A percentile compares a stretch with the other conserved stretches of the same genome.
phyloP scores from a whole-genome alignment of 2,329 filamentous ascomycete genomes.

The Chlorencoelia australis region DNA sequence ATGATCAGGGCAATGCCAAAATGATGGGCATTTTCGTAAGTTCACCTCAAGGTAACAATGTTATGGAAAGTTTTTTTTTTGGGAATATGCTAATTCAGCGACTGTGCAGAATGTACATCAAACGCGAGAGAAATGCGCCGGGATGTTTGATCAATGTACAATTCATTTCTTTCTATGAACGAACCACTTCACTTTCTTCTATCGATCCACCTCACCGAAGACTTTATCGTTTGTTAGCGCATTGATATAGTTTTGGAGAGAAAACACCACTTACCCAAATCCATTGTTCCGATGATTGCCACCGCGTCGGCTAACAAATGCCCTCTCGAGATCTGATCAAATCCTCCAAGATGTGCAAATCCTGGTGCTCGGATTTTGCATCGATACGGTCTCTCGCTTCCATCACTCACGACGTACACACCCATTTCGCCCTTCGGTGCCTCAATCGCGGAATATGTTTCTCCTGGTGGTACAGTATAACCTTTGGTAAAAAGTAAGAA shows the following conservation, averaged over 20 bases:
- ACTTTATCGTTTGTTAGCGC: constrained; percentile 19
- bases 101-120: not conserved
- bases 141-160: constrained; percentile 15
- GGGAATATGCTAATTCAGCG: constrained; percentile 1
- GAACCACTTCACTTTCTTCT: constrained; percentile 15
- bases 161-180: constrained; percentile 10
- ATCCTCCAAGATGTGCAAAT: constrained; percentile 88
- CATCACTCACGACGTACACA: constrained; percentile 92
- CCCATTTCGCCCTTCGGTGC: constrained; percentile 99
- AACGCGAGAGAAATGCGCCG: constrained; percentile 10
- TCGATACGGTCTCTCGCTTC: constrained; percentile 90
- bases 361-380: constrained; percentile 96
- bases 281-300: constrained; percentile 86
- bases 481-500: constrained; percentile 99
- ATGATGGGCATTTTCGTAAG: not conserved
- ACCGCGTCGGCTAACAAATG: constrained; percentile 95
- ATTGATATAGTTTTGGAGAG: constrained; percentile 6
- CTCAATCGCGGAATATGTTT: constrained; percentile 97
- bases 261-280: constrained; percentile 53
- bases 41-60: not conserved
- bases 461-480: constrained; percentile 90
- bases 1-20: too few species aligned
- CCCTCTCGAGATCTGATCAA: constrained; percentile 86
- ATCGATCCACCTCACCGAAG: constrained; percentile 41
- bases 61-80: not conserved